These are phyloP conservation scores for Tilletia indica DNA, from an alignment of 1,284 basidiomycete genomes.

Conservation along the genomic window DNA sequence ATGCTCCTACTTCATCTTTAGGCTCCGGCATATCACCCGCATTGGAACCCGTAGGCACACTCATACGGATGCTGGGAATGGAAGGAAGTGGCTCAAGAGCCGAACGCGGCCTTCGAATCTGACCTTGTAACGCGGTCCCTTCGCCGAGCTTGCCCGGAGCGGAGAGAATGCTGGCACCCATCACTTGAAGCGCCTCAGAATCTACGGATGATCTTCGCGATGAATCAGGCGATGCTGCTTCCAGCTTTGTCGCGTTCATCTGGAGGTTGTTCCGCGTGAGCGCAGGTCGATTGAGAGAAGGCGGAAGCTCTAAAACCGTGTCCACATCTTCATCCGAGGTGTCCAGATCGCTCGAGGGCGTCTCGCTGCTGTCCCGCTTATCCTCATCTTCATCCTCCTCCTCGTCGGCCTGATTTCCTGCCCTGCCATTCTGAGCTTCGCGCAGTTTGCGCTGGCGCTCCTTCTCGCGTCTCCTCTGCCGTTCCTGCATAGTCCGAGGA, in stretches of 20 bases:
- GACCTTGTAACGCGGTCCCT: neutral
- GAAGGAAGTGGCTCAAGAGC: neutral
- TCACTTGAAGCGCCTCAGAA: conserved; percentile 11
- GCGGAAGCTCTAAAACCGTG: conserved; percentile 35
- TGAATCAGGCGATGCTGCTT: neutral
- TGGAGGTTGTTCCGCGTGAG: conserved; percentile 15
- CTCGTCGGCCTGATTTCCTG: conserved; percentile 51
- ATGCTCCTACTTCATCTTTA: too few species aligned
- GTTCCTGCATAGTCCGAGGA: conserved; percentile 4
- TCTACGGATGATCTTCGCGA: neutral
- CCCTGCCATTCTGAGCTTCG: conserved; percentile 44
- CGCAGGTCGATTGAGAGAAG: neutral
- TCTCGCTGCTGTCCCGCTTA: conserved; percentile 19
- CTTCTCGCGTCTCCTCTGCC: neutral
- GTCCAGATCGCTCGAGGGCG: conserved; percentile 21
- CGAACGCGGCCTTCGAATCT: too few species aligned
- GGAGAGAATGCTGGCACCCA: conserved; percentile 15
- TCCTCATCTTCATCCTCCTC: conserved; percentile 40
- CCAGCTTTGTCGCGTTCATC: conserved; percentile 4
- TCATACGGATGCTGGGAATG: conserved; percentile 4
- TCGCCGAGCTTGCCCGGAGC: conserved; percentile 15
- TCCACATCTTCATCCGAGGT: conserved; percentile 42
- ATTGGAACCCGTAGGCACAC: neutral
- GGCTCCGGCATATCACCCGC: neutral
- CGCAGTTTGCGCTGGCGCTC: neutral